phyloP scores from a whole-genome alignment of 805 yeast species.

The Saccharomycopsis fermentans region DNA sequence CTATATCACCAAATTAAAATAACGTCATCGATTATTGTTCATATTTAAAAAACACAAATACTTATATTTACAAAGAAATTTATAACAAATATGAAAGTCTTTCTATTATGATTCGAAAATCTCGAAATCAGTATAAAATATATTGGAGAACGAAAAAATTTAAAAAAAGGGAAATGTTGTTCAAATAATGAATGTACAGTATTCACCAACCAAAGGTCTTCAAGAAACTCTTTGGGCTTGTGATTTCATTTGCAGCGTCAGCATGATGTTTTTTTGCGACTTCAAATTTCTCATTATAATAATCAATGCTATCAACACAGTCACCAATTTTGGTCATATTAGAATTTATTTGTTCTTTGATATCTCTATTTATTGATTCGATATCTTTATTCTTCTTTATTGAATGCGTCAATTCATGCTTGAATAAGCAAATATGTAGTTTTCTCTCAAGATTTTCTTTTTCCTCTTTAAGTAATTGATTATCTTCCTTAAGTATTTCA shows the following conservation, averaged over 20 bases:
- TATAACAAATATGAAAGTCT: no score
- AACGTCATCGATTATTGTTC: no score
- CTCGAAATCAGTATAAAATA: no score
- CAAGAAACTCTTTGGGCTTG: neutral
- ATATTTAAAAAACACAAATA: no score
- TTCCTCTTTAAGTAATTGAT: conserved; percentile 9
- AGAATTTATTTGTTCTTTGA: conserved; percentile 11
- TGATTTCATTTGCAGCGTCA: neutral
- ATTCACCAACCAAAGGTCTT: neutral
- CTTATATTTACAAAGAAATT: no score
- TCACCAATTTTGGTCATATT: conserved; percentile 7
- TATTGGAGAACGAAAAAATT: neutral
- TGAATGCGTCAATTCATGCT: conserved; percentile 13
- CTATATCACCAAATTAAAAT: no score
- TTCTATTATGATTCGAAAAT: no score
- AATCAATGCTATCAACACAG: conserved; percentile 3
- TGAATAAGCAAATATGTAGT: conserved; percentile 6
- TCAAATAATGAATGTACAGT: neutral
- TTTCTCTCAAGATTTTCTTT: conserved; percentile 11
- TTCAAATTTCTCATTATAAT: neutral
- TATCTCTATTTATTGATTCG: conserved; percentile 12
- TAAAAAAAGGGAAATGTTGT: neutral
- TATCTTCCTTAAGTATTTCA: conserved; percentile 10
- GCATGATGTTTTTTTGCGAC: neutral
- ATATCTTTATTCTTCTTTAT: conserved; percentile 10